A percentile compares a stretch with the other conserved stretches of the same genome.
These are phyloP conservation scores for Pneumocystis carinii DNA, from an alignment of 1,139 yeast species.

Conservation along the genomic window DNA sequence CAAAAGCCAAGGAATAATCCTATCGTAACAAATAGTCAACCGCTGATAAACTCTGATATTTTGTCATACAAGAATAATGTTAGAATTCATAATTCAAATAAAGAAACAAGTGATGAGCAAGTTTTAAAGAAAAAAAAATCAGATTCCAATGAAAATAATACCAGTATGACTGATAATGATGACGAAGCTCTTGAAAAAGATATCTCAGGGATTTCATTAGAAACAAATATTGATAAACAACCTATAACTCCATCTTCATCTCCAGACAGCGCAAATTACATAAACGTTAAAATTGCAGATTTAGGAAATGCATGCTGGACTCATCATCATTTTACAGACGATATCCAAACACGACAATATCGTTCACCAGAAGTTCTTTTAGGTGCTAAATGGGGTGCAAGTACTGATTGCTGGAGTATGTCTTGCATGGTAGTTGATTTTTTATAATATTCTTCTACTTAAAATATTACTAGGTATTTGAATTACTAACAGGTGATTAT, in stretches of 20 bases:
- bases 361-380: slow-evolving; percentile 64
- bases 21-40: slow-evolving; percentile 72
- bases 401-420: slow-evolving; percentile 70
- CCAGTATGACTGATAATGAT: neutral
- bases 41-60: slow-evolving; percentile 62
- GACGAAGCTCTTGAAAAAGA: neutral
- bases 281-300: slow-evolving; percentile 61
- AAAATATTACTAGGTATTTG: slow-evolving; percentile 30
- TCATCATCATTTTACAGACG: slow-evolving; percentile 60
- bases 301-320: slow-evolving; percentile 76
- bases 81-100: neutral
- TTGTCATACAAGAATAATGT: slow-evolving; percentile 11
- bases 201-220: slow-evolving; percentile 1
- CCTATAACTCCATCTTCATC: neutral
- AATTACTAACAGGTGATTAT: slow-evolving; percentile 70
- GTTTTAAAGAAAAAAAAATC: neutral
- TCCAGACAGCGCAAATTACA: slow-evolving; percentile 11
- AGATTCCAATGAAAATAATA: neutral
- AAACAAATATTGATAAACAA: neutral
- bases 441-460: neutral
- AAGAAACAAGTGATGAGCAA: neutral
- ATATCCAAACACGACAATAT: slow-evolving; percentile 76
- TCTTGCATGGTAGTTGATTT: slow-evolving; percentile 46
- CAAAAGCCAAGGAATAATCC: slow-evolving; percentile 57
- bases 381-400: slow-evolving; percentile 67